Percentiles rank a stretch among this genome's conserved stretches.
These are phyloP conservation scores for Globisporangium okanoganense DNA, from an alignment of 352 stramenopile genomes.

Conservation along the genomic window DNA sequence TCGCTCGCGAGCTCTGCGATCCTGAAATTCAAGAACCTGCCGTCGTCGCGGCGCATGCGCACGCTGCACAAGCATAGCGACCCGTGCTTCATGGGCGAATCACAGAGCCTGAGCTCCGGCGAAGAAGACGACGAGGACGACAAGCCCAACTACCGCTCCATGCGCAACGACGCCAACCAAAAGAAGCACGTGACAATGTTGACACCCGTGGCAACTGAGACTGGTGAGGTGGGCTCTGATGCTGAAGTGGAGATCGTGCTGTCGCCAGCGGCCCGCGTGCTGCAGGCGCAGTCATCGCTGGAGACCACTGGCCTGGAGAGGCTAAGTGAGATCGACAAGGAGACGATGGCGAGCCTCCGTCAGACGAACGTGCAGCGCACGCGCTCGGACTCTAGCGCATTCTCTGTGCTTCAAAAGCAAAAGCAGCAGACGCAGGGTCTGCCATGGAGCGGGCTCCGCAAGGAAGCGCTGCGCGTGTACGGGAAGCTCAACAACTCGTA, in stretches of 20 bases:
- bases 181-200: neutral
- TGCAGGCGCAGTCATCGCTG: slow-evolving; percentile 13
- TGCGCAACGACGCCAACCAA: slow-evolving; percentile 1
- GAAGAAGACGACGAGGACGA: slow-evolving; percentile 13
- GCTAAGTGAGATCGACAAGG: slow-evolving; percentile 5
- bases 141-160: slow-evolving; percentile 13
- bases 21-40: slow-evolving; percentile 18
- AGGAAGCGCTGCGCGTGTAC: slow-evolving; percentile 17
- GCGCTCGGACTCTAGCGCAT: no score
- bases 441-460: neutral
- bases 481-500: slow-evolving; percentile 65
- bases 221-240: neutral
- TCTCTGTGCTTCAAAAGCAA: neutral
- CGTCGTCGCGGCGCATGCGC: slow-evolving; percentile 3
- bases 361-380: slow-evolving; percentile 7
- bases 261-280: neutral
- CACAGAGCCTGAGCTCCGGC: slow-evolving; percentile 19
- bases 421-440: neutral
- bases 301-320: slow-evolving; percentile 6
- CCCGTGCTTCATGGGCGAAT: slow-evolving; percentile 17
- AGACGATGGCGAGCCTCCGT: slow-evolving; percentile 3
- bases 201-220: neutral
- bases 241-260: slow-evolving; percentile 6
- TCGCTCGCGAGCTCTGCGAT: slow-evolving; percentile 18
- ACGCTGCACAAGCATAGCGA: slow-evolving; percentile 16